Base-by-base conservation (phyloP, 2,329 filamentous ascomycete genomes). In the Colletotrichum kahawae region DNA sequence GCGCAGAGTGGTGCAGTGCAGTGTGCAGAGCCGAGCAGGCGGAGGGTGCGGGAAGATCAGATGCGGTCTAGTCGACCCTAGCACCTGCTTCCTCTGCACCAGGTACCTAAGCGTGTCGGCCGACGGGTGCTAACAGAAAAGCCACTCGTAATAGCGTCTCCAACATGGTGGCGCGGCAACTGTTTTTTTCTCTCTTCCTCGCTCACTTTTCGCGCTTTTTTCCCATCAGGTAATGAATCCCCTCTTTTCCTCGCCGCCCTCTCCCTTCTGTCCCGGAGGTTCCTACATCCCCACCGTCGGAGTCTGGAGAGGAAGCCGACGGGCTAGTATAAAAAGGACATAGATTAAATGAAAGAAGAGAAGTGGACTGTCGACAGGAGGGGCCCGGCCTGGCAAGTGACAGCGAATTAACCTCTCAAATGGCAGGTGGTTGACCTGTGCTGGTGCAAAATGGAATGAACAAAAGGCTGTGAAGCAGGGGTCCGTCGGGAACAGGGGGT, bases 121-220 rank as follows among this genome's bases (percentile, higher is more conserved):
- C 67, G 71, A 71, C 51, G 67, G 71, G 68, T 74, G 62, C 67
- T 71, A 74, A 27, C 27, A 71, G 24, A 18, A 71, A 60, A 67
- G 71, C 71, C 62, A 71, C 60, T 67, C 68, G 71, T 71, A 74
- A 63, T 74, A 71, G 71, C 62, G 68, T 71, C 62, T 60, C 59
- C 67, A 57, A 2, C 27, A 33, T 59, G 36, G 71, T 74, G 71
- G 71, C 71, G 67, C 67, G 71, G 67, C 36, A 24, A 54, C 27
- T 59, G 56, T 56, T 68, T 60, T 34, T 66, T 72, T 34, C 14
- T n/a, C 33, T 68, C 33, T 27, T 27, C n/a, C 54, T 34, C 36
- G 9, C 21, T 21, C 33, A 43, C 18, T 66, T 66, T 66, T 54
- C n/a, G 43, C 27, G 63, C 21, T 51, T 31, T 66, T 67, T n/a